These are phyloP conservation scores for Marvania coccoides DNA, from an alignment of 139 green algal species.

Conservation along the genomic window DNA sequence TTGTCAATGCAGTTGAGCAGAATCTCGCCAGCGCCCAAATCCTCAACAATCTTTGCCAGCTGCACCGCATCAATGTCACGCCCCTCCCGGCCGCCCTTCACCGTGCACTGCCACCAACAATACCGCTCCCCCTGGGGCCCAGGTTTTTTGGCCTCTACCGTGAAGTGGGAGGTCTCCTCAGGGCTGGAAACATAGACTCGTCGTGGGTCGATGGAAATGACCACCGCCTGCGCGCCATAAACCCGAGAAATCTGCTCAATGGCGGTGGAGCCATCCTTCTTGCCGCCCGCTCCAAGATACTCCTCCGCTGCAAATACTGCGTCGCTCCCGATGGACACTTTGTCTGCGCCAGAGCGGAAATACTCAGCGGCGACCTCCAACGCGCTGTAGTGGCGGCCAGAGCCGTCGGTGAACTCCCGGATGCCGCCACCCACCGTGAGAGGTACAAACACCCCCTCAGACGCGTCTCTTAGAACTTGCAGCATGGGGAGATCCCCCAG, in stretches of 20 bases:
- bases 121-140: conserved; percentile 92
- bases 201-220: conserved; percentile 89
- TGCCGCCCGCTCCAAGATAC: conserved; percentile 36
- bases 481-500: conserved; percentile 95
- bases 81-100: conserved; percentile 86
- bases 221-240: conserved; percentile 84
- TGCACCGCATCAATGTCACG: conserved; percentile 86
- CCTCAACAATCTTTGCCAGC: conserved; percentile 78
- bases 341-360: conserved; percentile 93
- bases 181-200: conserved; percentile 79
- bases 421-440: conserved; percentile 97
- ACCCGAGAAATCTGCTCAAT: conserved; percentile 96
- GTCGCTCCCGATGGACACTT: conserved; percentile 95
- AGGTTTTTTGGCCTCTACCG: conserved; percentile 43
- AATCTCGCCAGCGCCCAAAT: conserved; percentile 94
- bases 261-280: conserved; percentile 51
- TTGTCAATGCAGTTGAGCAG: conserved; percentile 99
- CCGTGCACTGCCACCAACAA: conserved; percentile 96
- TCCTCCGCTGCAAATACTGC: conserved; percentile 68
- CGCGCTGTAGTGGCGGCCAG: conserved; percentile 66
- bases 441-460: conserved; percentile 95
- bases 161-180: conserved; percentile 42
- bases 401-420: conserved; percentile 77
- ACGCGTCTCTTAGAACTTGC: conserved; percentile 73
- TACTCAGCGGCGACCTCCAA: conserved; percentile 95